Percentiles rank a stretch among this genome's conserved stretches.
Evolutionary conservation across 2,329 filamentous ascomycete genomes (phyloP).

Genomic region (Alternaria consortialis): DNA sequence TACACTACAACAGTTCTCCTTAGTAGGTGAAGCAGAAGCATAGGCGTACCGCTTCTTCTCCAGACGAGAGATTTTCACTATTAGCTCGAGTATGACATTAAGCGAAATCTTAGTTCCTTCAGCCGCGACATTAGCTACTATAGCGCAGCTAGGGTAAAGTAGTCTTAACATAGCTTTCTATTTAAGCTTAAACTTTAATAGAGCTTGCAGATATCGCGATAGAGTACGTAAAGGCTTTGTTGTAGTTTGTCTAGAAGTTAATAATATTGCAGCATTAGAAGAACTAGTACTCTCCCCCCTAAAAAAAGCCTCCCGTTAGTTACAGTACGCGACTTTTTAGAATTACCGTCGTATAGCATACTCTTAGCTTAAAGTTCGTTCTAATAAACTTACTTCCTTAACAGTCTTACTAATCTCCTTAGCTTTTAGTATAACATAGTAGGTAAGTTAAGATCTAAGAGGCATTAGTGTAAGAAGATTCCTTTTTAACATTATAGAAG

Average conservation of each 20-base stretch:
- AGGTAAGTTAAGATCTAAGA: constrained; percentile 5
- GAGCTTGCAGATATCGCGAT: constrained; percentile 9
- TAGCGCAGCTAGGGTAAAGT: not conserved
- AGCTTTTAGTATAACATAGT: not conserved
- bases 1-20: not conserved
- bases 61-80: not conserved
- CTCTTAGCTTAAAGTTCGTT: constrained; percentile 4
- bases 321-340: constrained; percentile 1
- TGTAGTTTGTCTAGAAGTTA: not conserved
- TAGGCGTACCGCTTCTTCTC: constrained; percentile 6
- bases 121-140: not conserved
- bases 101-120: not conserved
- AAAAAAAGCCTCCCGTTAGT: constrained; percentile 9
- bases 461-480: constrained; percentile 4
- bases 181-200: constrained; percentile 6
- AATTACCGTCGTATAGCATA: constrained; percentile 12
- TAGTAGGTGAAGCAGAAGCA: not conserved
- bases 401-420: not conserved
- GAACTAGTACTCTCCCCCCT: not conserved
- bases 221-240: not conserved
- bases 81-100: constrained; percentile 1
- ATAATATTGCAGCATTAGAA: not conserved
- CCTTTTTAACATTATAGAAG: constrained; percentile 12
- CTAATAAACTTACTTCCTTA: not conserved
- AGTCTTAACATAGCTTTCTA: not conserved